Evolutionary conservation across 2,329 filamentous ascomycete genomes (phyloP).

Genomic region (Cadophora gregata): DNA sequence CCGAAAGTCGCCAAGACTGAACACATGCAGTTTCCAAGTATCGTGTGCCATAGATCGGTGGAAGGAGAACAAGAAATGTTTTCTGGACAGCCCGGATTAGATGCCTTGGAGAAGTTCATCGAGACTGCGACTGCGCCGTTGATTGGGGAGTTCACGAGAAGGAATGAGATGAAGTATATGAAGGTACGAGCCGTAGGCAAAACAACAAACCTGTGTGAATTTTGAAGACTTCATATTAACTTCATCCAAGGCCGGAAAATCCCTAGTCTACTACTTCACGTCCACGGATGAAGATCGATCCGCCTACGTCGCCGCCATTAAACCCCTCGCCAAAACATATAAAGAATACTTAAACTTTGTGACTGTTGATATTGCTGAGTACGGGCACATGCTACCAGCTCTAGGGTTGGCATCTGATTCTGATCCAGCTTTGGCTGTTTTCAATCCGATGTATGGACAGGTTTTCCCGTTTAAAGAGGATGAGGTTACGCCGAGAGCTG

Average conservation of each 20-base stretch:
- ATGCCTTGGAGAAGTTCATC: slow-evolving; percentile 48
- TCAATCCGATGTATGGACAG: slow-evolving; percentile 53
- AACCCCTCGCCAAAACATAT: slow-evolving; percentile 52
- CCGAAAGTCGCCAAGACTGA: slow-evolving; percentile 33
- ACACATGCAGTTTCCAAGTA: slow-evolving; percentile 16
- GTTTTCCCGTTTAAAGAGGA: slow-evolving; percentile 49
- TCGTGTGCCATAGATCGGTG: slow-evolving; percentile 50
- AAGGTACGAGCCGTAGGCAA: slow-evolving; percentile 39
- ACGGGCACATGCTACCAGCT: slow-evolving; percentile 50
- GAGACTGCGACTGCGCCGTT: slow-evolving; percentile 48
- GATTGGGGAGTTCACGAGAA: slow-evolving; percentile 53
- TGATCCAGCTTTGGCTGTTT: slow-evolving; percentile 49
- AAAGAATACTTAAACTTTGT: slow-evolving; percentile 55
- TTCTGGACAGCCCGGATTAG: slow-evolving; percentile 44
- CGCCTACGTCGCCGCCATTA: slow-evolving; percentile 46
- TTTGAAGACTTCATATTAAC: no score
- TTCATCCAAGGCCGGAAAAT: slow-evolving; percentile 46
- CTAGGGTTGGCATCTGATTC: slow-evolving; percentile 47
- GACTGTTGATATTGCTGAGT: slow-evolving; percentile 53
- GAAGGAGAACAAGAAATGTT: slow-evolving; percentile 47
- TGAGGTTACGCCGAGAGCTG: slow-evolving; percentile 44
- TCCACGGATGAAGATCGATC: slow-evolving; percentile 43
- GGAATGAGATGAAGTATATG: slow-evolving; percentile 52
- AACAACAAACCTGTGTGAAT: neutral
- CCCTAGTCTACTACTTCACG: slow-evolving; percentile 49